Conservation (phyloP, 352 stramenopile genomes). For the Globisporangium solare region DNA sequence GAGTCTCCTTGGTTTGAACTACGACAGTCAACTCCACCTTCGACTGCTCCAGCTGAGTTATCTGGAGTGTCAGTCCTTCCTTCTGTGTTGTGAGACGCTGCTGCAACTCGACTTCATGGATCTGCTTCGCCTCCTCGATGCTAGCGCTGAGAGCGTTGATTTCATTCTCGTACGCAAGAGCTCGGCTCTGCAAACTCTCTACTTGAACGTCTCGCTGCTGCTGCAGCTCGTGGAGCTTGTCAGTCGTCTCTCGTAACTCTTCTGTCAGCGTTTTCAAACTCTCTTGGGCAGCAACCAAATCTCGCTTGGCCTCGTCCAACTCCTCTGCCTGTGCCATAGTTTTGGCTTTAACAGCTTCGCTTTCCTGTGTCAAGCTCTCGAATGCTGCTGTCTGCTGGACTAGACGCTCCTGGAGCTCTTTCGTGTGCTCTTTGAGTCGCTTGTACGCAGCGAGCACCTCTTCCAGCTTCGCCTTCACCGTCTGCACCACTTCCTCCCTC, state of each 20-base stretch:
- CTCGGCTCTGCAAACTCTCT: constrained; percentile 25
- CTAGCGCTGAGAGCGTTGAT: constrained; percentile 15
- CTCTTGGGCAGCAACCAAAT: constrained; percentile 23
- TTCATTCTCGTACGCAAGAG: constrained; percentile 25
- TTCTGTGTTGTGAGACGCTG: constrained; percentile 9
- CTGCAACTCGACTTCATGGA: constrained; percentile 21
- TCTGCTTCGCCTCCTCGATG: constrained; percentile 15
- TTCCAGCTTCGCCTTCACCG: constrained; percentile 54
- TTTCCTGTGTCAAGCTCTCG: constrained; percentile 16
- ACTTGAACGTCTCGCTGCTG: constrained; percentile 23
- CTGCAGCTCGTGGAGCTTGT: constrained; percentile 16
- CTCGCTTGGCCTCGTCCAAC: constrained; percentile 24
- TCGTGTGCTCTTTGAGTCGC: constrained; percentile 38
- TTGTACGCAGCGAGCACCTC: constrained; percentile 65
- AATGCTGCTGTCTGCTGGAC: constrained; percentile 17
- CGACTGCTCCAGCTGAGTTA: constrained; percentile 22
- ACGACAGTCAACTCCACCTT: constrained; percentile 12
- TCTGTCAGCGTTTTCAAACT: constrained; percentile 7
- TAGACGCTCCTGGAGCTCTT: constrained; percentile 41
- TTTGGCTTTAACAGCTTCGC: constrained; percentile 21
- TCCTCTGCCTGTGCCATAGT: constrained; percentile 26
- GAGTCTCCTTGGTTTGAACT: constrained; percentile 23
- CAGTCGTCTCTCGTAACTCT: constrained; percentile 16
- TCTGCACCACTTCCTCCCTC: constrained; percentile 48
- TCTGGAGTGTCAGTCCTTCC: constrained; percentile 16